Percentiles rank a stretch among this genome's conserved stretches.
These are phyloP conservation scores for Pelargonium citronellum DNA, from an alignment of 441 rosid genomes.

Conservation along the genomic window DNA sequence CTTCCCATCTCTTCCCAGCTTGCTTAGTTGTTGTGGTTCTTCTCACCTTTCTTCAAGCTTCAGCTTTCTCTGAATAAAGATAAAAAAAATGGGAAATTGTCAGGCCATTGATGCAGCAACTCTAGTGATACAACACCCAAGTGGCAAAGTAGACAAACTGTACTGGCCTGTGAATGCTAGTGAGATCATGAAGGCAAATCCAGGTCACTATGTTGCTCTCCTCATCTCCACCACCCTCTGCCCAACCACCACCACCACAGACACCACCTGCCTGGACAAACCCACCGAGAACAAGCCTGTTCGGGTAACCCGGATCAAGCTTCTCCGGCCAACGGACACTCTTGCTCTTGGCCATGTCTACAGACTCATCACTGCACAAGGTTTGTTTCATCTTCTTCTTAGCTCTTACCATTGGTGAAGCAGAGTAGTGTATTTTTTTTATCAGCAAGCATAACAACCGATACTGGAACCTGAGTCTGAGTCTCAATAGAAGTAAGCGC, in stretches of 20 bases:
- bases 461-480: conserved; percentile 13
- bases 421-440: background rate
- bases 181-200: conserved; percentile 62
- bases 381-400: conserved; percentile 23
- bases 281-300: conserved; percentile 26
- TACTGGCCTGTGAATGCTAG: conserved; percentile 53
- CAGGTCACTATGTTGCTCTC: conserved; percentile 84
- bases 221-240: conserved; percentile 70
- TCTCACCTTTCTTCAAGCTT: background rate
- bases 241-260: conserved; percentile 14
- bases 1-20: background rate
- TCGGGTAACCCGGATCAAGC: conserved; percentile 76
- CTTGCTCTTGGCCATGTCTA: conserved; percentile 76
- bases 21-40: background rate
- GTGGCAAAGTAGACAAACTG: conserved; percentile 56
- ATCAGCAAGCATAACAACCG: background rate
- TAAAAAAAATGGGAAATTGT: conserved; percentile 36
- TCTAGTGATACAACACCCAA: conserved; percentile 63
- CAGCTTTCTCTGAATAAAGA: background rate
- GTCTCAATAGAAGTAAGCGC: conserved; percentile 11
- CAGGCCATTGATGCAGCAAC: conserved; percentile 79
- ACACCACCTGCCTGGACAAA: background rate
- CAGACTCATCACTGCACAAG: conserved; percentile 72
- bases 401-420: background rate
- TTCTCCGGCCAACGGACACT: conserved; percentile 74